A percentile compares a stretch with the other conserved stretches of the same genome.
Evolutionary conservation across 2,329 filamentous ascomycete species (phyloP).

Genomic region (Ophiostoma sp.): DNA sequence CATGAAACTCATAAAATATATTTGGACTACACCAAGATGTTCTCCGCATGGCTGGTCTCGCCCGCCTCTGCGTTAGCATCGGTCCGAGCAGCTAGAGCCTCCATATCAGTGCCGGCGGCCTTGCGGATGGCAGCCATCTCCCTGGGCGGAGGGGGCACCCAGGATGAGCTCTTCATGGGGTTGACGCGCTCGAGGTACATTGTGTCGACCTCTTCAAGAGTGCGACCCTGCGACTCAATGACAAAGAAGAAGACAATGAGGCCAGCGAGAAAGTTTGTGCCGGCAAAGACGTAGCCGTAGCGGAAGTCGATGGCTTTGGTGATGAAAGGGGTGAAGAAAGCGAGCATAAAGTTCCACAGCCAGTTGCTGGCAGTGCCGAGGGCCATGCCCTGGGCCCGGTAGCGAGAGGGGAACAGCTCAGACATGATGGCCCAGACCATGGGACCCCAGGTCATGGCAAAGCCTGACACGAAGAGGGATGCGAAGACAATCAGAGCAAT

Average conservation of each 20-base stretch:
- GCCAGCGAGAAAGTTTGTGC: slow-evolving; percentile 63
- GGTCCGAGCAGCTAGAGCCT: slow-evolving; percentile 19
- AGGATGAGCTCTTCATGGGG: slow-evolving; percentile 33
- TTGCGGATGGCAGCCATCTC: slow-evolving; percentile 25
- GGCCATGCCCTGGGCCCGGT: slow-evolving; percentile 28
- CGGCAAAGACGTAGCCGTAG: slow-evolving; percentile 68
- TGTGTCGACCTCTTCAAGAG: slow-evolving; percentile 71
- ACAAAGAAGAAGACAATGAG: slow-evolving; percentile 70
- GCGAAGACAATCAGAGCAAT: slow-evolving; percentile 67
- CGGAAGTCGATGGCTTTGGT: slow-evolving; percentile 64
- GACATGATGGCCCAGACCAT: slow-evolving; percentile 28
- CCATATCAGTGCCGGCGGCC: slow-evolving; percentile 20
- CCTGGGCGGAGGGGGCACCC: slow-evolving; percentile 21
- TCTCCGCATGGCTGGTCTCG: neutral
- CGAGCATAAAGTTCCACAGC: slow-evolving; percentile 55
- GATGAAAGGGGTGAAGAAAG: slow-evolving; percentile 23
- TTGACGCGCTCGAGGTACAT: slow-evolving; percentile 41
- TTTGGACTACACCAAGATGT: neutral
- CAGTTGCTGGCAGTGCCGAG: slow-evolving; percentile 42
- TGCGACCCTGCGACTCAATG: slow-evolving; percentile 82
- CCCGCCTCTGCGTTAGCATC: neutral
- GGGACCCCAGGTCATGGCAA: slow-evolving; percentile 43
- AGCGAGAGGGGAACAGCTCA: slow-evolving; percentile 28
- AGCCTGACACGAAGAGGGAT: slow-evolving; percentile 69
- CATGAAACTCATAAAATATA: neutral